Evolutionary conservation across 2,329 filamentous ascomycete genomes (phyloP).

Genomic region (Botryotinia convoluta): DNA sequence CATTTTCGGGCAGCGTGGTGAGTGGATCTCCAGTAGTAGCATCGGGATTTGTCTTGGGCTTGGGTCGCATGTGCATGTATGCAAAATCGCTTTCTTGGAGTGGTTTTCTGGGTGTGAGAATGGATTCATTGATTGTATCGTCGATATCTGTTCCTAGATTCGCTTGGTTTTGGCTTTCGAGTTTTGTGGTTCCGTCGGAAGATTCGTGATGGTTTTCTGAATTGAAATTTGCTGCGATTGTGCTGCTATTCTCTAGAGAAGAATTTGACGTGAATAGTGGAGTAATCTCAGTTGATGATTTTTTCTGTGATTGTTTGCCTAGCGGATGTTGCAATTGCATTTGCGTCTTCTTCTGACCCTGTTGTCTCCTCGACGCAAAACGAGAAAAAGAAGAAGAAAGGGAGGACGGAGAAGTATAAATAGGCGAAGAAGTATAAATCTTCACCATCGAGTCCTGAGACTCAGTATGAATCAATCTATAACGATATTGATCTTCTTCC

Average conservation of each 20-base stretch:
- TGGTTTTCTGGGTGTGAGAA: neutral
- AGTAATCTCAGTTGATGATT: too few relatives aligned
- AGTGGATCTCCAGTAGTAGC: neutral
- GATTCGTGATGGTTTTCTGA: too few relatives aligned
- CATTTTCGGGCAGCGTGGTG: neutral
- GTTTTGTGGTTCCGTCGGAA: too few relatives aligned
- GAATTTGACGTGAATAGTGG: too few relatives aligned
- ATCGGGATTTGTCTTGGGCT: rapidly evolving
- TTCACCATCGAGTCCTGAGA: neutral
- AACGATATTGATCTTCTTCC: neutral
- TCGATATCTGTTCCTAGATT: neutral
- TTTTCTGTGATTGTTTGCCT: too few relatives aligned
- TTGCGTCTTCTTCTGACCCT: too few relatives aligned
- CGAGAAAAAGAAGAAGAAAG: too few relatives aligned
- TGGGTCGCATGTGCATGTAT: neutral
- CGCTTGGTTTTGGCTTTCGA: neutral
- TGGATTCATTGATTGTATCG: neutral
- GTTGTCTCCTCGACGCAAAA: too few relatives aligned
- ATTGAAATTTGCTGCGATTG: too few relatives aligned
- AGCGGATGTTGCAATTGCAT: too few relatives aligned
- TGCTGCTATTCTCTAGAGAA: too few relatives aligned
- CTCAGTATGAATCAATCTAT: neutral
- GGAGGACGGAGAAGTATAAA: neutral
- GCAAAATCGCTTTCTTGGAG: neutral
- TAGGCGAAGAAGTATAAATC: neutral